phyloP scores from a whole-genome alignment of 1,284 basidiomycete species.

The Tilletia setariae region DNA sequence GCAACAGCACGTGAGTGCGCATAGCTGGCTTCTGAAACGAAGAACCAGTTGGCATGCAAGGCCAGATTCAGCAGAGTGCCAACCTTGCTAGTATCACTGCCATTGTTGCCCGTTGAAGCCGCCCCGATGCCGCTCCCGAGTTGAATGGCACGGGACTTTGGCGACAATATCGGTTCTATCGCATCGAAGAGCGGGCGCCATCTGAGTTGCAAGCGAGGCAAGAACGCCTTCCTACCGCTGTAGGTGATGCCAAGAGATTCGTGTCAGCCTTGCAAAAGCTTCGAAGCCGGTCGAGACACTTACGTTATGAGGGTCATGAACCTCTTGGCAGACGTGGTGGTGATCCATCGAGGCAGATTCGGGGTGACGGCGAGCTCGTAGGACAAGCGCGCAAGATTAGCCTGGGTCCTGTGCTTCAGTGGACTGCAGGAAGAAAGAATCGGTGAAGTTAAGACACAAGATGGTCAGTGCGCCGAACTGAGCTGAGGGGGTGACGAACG shows the following conservation, averaged over 20 bases:
- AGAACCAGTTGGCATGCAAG: constrained; percentile 77
- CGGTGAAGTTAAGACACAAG: background rate
- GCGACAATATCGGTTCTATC: background rate
- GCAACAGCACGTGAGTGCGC: background rate
- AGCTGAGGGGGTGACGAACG: constrained; percentile 4
- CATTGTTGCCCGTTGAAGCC: constrained; percentile 14
- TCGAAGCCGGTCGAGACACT: constrained; percentile 43
- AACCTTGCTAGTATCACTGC: constrained; percentile 64
- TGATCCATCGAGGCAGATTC: constrained; percentile 69
- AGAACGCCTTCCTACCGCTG: constrained; percentile 67
- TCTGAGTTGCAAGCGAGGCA: constrained; percentile 55
- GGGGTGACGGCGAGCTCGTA: constrained; percentile 75
- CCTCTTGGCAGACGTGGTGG: constrained; percentile 71
- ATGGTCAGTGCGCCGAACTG: too few relatives aligned
- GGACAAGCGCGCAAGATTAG: constrained; percentile 74
- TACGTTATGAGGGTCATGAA: constrained; percentile 69
- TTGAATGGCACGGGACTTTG: background rate
- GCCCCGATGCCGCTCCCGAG: constrained; percentile 1
- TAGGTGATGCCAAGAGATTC: constrained; percentile 67
- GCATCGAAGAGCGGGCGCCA: constrained; percentile 21
- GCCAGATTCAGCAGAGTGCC: constrained; percentile 82
- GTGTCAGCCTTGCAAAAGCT: constrained; percentile 63
- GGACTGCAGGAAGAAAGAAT: constrained; percentile 20
- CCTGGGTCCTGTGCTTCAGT: constrained; percentile 62
- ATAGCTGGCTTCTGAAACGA: constrained; percentile 72